Evolutionary conservation across 306 rosid genomes (phyloP).

Genomic region (Coriaria nepalensis): DNA sequence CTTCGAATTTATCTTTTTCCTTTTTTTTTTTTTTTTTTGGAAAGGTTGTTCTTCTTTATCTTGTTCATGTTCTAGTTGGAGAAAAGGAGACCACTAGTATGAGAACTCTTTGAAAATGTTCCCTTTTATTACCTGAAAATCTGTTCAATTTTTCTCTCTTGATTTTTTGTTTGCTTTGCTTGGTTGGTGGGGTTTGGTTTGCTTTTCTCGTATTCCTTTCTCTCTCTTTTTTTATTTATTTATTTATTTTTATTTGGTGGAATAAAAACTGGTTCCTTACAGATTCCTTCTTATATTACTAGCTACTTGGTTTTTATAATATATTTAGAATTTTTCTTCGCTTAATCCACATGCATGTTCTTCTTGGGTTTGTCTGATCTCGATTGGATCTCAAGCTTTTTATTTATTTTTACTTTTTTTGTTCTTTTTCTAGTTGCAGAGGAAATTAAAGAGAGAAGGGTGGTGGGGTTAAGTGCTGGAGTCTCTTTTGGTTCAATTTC

Average conservation of each 20-base stretch:
- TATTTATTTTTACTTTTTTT: neutral
- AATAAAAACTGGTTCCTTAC: neutral
- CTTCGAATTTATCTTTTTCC: neutral
- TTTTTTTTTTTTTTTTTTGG: neutral
- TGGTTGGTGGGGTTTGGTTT: constrained; percentile 52
- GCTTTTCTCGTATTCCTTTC: constrained; percentile 36
- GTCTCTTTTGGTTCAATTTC: constrained; percentile 26
- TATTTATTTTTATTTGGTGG: neutral
- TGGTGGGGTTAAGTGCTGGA: constrained; percentile 27
- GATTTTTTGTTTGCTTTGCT: constrained; percentile 28
- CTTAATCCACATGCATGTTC: constrained; percentile 66
- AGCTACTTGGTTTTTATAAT: neutral
- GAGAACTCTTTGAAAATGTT: neutral
- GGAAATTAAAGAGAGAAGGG: constrained; percentile 17
- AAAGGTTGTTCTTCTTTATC: neutral
- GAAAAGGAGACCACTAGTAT: no score
- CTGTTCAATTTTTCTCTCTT: constrained; percentile 3
- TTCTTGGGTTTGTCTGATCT: constrained; percentile 80
- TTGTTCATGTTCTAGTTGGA: no score
- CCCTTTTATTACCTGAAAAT: constrained; percentile 2
- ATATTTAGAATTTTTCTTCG: constrained; percentile 27
- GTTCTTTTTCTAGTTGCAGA: constrained; percentile 37
- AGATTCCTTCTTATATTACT: constrained; percentile 15
- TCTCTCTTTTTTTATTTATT: constrained; percentile 24
- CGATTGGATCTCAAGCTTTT: constrained; percentile 73